Evolutionary conservation across 345 rosid genomes (phyloP).

Genomic region (Lepidium aucheri): DNA sequence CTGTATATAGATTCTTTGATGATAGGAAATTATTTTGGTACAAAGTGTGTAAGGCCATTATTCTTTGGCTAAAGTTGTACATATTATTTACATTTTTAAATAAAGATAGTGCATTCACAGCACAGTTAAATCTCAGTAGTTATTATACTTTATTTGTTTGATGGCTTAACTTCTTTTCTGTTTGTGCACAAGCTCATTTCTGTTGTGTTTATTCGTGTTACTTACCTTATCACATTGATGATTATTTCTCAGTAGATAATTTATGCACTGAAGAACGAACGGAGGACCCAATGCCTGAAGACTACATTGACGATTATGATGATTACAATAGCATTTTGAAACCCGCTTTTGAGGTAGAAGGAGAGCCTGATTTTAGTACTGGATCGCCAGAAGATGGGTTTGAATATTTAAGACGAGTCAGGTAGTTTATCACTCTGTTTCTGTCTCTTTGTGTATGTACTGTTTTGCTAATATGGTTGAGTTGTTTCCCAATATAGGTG

Average conservation of each 20-base stretch:
- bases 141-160: background rate
- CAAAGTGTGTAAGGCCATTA: too few species aligned
- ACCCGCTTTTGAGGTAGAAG: slow-evolving; percentile 77
- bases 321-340: slow-evolving; percentile 65
- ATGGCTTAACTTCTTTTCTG: background rate
- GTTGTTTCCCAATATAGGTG: slow-evolving; percentile 45
- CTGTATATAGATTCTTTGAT: too few species aligned
- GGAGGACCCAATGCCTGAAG: slow-evolving; percentile 23
- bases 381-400: slow-evolving; percentile 95
- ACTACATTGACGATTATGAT: slow-evolving; percentile 48
- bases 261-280: background rate
- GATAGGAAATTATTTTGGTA: too few species aligned
- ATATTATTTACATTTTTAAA: too few species aligned
- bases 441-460: background rate
- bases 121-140: background rate
- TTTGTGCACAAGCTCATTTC: background rate
- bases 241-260: background rate
- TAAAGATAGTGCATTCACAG: background rate
- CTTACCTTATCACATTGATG: background rate
- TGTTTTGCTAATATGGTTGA: background rate
- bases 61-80: too few species aligned
- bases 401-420: slow-evolving; percentile 84
- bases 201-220: background rate
- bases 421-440: slow-evolving; percentile 35
- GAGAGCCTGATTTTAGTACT: slow-evolving; percentile 81